Conservation (phyloP, 2,329 filamentous ascomycete species). For the Trichoderma brevicompactum region DNA sequence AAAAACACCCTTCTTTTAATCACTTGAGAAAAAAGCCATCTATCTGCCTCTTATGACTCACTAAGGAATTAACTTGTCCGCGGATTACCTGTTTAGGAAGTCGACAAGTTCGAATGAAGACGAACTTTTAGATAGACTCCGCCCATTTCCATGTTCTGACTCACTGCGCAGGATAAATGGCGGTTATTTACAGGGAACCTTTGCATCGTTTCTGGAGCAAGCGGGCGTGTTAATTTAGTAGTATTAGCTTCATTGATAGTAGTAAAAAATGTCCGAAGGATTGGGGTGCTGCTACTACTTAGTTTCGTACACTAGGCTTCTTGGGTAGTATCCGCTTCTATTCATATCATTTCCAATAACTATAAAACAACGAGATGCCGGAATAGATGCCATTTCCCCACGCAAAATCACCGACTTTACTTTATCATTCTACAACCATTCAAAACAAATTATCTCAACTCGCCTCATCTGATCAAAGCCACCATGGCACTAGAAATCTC, state of each 20-base stretch:
- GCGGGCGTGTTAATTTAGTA: neutral
- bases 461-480: neutral
- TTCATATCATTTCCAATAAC: too few relatives aligned
- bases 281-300: too few relatives aligned
- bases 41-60: constrained; percentile 3
- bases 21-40: neutral
- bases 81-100: neutral
- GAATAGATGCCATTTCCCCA: too few relatives aligned
- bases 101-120: neutral
- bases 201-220: neutral
- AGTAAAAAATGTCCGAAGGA: too few relatives aligned
- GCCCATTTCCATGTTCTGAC: neutral
- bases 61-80: neutral
- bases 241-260: neutral
- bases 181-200: neutral
- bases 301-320: too few relatives aligned
- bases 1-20: neutral
- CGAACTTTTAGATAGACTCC: neutral
- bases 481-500: constrained; percentile 27
- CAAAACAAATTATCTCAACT: neutral
- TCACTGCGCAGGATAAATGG: constrained; percentile 1
- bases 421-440: too few relatives aligned
- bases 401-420: too few relatives aligned
- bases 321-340: too few relatives aligned
- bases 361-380: too few relatives aligned